A percentile compares a stretch with the other conserved stretches of the same genome.
These are phyloP conservation scores for Phalaenopsis hybrid DNA, from an alignment of 116 monocot species.

Conservation along the genomic window DNA sequence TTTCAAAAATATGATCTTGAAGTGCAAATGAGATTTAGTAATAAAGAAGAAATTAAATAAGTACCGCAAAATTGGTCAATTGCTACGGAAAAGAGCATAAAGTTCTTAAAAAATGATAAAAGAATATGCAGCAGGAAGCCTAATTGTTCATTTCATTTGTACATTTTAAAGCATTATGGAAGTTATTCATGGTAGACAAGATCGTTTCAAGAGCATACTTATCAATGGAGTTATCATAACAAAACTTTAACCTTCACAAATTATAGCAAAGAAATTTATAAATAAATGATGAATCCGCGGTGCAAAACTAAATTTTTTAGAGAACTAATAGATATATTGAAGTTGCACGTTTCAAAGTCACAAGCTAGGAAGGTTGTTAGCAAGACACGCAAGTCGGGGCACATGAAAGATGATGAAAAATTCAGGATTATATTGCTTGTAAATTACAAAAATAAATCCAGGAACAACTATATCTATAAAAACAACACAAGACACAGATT, in stretches of 20 bases:
- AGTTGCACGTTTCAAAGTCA: not conserved
- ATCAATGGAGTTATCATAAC: not conserved
- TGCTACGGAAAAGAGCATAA: not conserved
- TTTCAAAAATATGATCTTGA: not conserved
- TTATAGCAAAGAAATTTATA: not conserved
- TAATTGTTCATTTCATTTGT: not conserved
- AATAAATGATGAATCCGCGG: not conserved
- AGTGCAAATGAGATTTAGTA: not conserved
- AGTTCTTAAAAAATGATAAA: not conserved
- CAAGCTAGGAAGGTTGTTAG: too few species aligned
- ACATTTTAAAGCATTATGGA: not conserved
- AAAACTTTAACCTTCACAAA: not conserved
- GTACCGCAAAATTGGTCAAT: not conserved
- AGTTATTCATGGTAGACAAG: not conserved
- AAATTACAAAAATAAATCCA: too few species aligned
- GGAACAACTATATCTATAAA: too few species aligned
- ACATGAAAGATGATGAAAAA: too few species aligned
- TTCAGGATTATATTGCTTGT: too few species aligned
- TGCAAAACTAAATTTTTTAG: not conserved
- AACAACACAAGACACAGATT: too few species aligned
- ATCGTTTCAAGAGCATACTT: not conserved
- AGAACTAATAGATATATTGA: too few species aligned
- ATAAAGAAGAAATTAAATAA: not conserved
- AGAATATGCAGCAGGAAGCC: not conserved
- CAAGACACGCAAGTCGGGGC: too few species aligned